Evolutionary conservation across 768 basidiomycete species (phyloP).

Genomic region (Epithele typhae): DNA sequence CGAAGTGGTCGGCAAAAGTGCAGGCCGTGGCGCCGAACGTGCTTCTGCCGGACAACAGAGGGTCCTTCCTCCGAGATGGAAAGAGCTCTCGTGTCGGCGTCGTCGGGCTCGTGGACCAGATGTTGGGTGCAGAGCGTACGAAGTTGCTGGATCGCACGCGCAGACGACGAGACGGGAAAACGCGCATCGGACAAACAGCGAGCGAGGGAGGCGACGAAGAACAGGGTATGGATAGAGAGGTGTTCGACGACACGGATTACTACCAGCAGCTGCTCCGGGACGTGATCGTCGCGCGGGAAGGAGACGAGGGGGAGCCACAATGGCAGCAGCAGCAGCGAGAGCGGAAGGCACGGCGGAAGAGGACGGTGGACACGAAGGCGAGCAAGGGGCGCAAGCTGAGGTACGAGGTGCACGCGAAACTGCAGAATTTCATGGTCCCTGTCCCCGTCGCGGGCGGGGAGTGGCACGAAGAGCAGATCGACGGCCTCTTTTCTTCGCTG

Average conservation of each 20-base stretch:
- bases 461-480: conserved; percentile 97
- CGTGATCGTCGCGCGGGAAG: conserved; percentile 70
- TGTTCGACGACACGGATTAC: conserved; percentile 89
- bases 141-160: conserved; percentile 65
- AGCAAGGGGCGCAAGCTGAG: conserved; percentile 93
- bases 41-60: conserved; percentile 65
- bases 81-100: conserved; percentile 35
- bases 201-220: conserved; percentile 30
- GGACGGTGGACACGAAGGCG: conserved; percentile 85
- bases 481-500: conserved; percentile 88
- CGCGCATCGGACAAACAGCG: conserved; percentile 35
- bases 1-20: conserved; percentile 96
- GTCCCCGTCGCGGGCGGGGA: conserved; percentile 51
- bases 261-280: conserved; percentile 91
- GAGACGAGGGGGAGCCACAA: conserved; percentile 40
- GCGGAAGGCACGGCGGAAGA: conserved; percentile 72
- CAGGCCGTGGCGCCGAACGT: conserved; percentile 85
- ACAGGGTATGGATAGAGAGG: conserved; percentile 32
- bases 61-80: conserved; percentile 48
- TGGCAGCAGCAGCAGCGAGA: conserved; percentile 66
- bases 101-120: conserved; percentile 75
- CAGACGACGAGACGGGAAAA: conserved; percentile 44
- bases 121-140: conserved; percentile 45
- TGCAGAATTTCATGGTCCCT: conserved; percentile 97
- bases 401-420: conserved; percentile 94